Percentiles rank a stretch among this genome's conserved stretches.
These are phyloP conservation scores for Lactifluus volemus DNA, from an alignment of 768 basidiomycete species.

Conservation along the genomic window DNA sequence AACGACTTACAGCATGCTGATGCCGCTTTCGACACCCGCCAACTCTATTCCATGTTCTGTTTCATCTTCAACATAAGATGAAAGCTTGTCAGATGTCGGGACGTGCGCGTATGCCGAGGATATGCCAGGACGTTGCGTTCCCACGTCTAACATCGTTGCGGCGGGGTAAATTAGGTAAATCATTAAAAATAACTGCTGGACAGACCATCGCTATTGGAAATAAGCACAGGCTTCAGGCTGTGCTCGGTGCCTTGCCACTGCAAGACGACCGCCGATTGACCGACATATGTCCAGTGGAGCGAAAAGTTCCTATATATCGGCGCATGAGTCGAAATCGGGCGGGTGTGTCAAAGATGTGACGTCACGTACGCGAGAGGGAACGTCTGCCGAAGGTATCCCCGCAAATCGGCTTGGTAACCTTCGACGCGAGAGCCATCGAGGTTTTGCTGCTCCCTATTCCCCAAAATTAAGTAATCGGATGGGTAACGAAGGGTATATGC, in stretches of 20 bases:
- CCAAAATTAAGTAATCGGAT: background rate
- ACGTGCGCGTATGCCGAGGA: background rate
- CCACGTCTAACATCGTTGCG: background rate
- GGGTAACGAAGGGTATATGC: background rate
- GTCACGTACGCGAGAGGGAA: background rate
- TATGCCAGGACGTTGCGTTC: background rate
- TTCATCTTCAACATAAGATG: background rate
- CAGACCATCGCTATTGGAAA: conserved; percentile 3
- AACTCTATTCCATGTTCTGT: background rate
- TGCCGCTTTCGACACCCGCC: background rate
- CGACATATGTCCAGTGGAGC: background rate
- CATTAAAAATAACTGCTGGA: background rate
- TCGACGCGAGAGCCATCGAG: background rate
- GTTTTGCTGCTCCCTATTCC: background rate
- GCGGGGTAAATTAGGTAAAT: background rate
- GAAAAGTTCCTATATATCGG: background rate
- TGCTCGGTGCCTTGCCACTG: conserved; percentile 4
- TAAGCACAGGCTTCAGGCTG: background rate
- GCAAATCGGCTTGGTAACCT: background rate
- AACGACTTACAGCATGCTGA: conserved; percentile 2
- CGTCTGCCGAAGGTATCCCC: background rate
- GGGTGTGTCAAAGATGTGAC: background rate
- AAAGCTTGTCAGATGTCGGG: background rate
- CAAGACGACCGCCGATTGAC: background rate
- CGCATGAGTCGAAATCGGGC: background rate